A percentile compares a stretch with the other conserved stretches of the same genome.
phyloP scores from a whole-genome alignment of 306 rosid genomes.

The Hippophae rhamnoides region DNA sequence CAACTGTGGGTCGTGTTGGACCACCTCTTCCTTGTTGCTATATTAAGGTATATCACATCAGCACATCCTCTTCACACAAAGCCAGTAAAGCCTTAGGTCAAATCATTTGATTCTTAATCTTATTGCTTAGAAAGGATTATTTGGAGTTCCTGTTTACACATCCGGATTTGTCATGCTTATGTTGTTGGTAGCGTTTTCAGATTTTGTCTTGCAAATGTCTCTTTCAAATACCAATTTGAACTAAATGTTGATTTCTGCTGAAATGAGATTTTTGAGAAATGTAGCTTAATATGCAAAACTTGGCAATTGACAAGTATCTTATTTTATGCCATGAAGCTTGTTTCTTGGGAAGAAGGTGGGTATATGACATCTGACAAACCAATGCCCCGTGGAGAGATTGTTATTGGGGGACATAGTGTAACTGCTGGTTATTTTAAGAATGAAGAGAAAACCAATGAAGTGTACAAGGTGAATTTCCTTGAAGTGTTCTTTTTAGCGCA shows the following conservation, averaged over 20 bases:
- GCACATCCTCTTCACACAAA: no score
- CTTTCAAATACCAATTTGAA: background rate
- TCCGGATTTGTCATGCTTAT: background rate
- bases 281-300: background rate
- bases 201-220: background rate
- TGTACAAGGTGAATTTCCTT: slow-evolving; percentile 52
- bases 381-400: slow-evolving; percentile 91
- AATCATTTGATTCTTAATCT: background rate
- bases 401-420: slow-evolving; percentile 65
- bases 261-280: background rate
- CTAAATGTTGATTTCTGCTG: background rate
- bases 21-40: slow-evolving; percentile 86
- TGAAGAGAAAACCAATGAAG: slow-evolving; percentile 71
- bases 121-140: background rate
- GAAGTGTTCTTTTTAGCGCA: background rate
- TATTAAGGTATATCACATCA: slow-evolving; percentile 40
- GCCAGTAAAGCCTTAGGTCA: background rate
- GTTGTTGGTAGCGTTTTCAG: background rate
- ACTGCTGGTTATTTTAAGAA: slow-evolving; percentile 89
- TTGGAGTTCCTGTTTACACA: slow-evolving; percentile 9
- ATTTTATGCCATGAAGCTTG: slow-evolving; percentile 50
- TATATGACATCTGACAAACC: slow-evolving; percentile 75
- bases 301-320: slow-evolving; percentile 14
- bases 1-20: slow-evolving; percentile 85
- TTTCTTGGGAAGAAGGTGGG: slow-evolving; percentile 94